Percentiles rank a stretch among this genome's conserved stretches.
These are phyloP conservation scores for Cytospora schulzeri DNA, from an alignment of 2,329 filamentous ascomycete species.

Conservation along the genomic window DNA sequence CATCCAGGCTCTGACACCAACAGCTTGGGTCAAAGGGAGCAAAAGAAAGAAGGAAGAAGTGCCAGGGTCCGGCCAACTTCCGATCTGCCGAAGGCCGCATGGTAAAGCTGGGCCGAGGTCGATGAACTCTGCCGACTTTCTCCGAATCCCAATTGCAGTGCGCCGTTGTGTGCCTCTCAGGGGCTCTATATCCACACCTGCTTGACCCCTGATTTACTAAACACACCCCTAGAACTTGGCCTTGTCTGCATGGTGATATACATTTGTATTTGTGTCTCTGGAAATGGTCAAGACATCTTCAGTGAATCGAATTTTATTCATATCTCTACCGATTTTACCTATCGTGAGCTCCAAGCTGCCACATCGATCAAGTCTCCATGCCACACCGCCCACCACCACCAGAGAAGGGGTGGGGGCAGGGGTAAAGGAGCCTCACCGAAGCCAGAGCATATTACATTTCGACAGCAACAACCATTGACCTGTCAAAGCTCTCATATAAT, in stretches of 20 bases:
- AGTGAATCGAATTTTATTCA: background rate
- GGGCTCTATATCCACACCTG: constrained; percentile 1
- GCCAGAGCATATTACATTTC: constrained; percentile 2
- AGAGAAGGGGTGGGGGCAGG: background rate
- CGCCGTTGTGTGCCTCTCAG: background rate
- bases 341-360: background rate
- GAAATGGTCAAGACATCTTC: background rate
- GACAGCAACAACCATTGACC: background rate
- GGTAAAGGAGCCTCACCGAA: background rate
- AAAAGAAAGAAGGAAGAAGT: background rate
- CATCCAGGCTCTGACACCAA: constrained; percentile 4
- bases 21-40: constrained; percentile 9
- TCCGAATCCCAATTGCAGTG: constrained; percentile 3
- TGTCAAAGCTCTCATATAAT: background rate
- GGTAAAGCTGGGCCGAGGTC: constrained; percentile 22
- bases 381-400: background rate
- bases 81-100: constrained; percentile 24
- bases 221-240: background rate
- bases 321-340: constrained; percentile 22
- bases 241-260: background rate
- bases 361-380: background rate
- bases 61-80: constrained; percentile 17
- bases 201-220: background rate
- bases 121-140: constrained; percentile 19
- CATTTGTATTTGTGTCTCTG: too few relatives aligned